Evolutionary conservation across 1,139 yeast species (phyloP).

Genomic region (Pichia sp.): DNA sequence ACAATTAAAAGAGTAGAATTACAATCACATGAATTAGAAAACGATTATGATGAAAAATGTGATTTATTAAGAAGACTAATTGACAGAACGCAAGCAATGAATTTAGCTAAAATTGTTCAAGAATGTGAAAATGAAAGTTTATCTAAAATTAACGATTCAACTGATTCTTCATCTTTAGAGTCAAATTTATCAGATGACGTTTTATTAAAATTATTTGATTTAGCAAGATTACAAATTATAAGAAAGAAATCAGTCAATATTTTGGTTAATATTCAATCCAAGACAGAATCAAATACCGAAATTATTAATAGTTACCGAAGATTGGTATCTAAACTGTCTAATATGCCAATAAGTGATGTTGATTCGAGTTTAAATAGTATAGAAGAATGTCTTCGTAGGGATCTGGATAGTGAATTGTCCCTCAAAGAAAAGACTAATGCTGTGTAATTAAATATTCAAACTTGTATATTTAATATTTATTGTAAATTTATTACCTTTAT

Average conservation of each 20-base stretch:
- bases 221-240: conserved; percentile 41
- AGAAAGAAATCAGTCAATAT: conserved; percentile 41
- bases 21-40: conserved; percentile 33
- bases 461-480: no score
- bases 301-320: conserved; percentile 79
- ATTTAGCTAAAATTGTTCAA: conserved; percentile 42
- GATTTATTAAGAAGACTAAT: conserved; percentile 37
- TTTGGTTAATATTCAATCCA: conserved; percentile 36
- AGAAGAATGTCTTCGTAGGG: conserved; percentile 33
- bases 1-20: not conserved
- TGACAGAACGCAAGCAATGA: conserved; percentile 52
- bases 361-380: conserved; percentile 64
- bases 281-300: conserved; percentile 35
- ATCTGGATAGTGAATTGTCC: not conserved
- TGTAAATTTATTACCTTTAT: no score
- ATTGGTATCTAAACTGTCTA: conserved; percentile 75
- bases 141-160: conserved; percentile 17
- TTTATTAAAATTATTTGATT: conserved; percentile 24
- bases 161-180: not conserved
- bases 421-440: no score
- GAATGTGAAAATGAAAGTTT: conserved; percentile 34
- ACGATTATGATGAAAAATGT: conserved; percentile 32
- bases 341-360: conserved; percentile 70
- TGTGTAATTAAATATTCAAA: no score
- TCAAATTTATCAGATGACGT: not conserved